phyloP scores from a whole-genome alignment of 805 yeast species.

The Candida alai region DNA sequence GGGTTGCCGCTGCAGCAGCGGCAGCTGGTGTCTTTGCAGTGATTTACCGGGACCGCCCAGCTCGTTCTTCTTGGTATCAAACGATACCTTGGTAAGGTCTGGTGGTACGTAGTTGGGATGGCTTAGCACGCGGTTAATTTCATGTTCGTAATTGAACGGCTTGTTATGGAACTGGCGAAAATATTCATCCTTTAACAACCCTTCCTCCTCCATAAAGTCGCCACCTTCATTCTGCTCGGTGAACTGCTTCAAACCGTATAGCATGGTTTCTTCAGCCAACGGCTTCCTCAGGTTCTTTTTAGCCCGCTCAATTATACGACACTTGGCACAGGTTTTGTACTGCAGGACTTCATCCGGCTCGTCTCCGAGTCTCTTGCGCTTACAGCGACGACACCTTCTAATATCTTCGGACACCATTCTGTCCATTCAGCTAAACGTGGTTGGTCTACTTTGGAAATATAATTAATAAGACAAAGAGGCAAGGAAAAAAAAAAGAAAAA shows the following conservation, averaged over 20 bases:
- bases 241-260: constrained; percentile 43
- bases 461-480: no score
- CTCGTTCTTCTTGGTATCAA: not conserved
- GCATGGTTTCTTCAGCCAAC: constrained; percentile 44
- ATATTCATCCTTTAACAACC: constrained; percentile 15
- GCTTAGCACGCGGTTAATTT: constrained; percentile 10
- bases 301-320: constrained; percentile 51
- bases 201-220: constrained; percentile 31
- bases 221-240: constrained; percentile 34
- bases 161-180: constrained; percentile 12
- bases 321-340: constrained; percentile 56
- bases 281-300: constrained; percentile 43
- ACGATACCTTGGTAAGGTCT: constrained; percentile 3
- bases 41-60: not conserved
- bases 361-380: constrained; percentile 50
- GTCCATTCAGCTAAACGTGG: no score
- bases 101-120: constrained; percentile 14
- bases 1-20: no score
- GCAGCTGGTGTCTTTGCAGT: no score
- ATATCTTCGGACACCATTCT: constrained; percentile 15
- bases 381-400: constrained; percentile 53
- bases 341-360: constrained; percentile 55
- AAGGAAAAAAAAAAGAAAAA: no score
- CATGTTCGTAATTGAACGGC: constrained; percentile 13
- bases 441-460: no score